phyloP scores from a whole-genome alignment of 345 rosid genomes.

The Boechera stricta region DNA sequence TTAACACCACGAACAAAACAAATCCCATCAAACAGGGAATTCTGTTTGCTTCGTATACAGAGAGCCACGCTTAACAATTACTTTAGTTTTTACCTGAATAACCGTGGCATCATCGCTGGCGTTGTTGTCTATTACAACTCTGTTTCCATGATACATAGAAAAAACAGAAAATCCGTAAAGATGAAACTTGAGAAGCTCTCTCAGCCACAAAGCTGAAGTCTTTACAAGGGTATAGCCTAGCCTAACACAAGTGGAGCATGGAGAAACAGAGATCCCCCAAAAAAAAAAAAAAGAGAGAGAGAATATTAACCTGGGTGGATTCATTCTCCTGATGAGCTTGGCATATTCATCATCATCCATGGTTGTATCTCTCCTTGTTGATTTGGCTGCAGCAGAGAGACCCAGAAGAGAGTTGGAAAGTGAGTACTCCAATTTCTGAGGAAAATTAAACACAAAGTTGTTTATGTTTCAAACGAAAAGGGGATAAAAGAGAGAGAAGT shows the following conservation, averaged over 20 bases:
- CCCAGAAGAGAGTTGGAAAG: background rate
- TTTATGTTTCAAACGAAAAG: background rate
- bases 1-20: background rate
- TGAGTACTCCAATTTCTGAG: conserved; percentile 11
- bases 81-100: conserved; percentile 56
- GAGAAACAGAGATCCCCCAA: background rate
- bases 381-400: conserved; percentile 2
- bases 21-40: conserved; percentile 6
- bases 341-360: conserved; percentile 81
- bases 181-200: background rate
- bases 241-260: background rate
- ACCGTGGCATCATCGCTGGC: conserved; percentile 75
- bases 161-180: background rate
- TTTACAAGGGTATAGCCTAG: background rate
- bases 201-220: background rate
- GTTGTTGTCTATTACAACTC: conserved; percentile 82
- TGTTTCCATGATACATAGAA: conserved; percentile 42
- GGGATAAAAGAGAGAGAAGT: background rate
- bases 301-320: conserved; percentile 69
- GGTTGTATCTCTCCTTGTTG: background rate
- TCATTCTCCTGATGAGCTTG: conserved; percentile 88
- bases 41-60: background rate
- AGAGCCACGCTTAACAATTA: too few relatives aligned
- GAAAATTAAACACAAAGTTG: background rate
- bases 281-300: background rate